A percentile compares a stretch with the other conserved stretches of the same genome.
These are phyloP conservation scores for Avena insularis DNA, from an alignment of 176 grass and related monocot genomes.

Conservation along the genomic window DNA sequence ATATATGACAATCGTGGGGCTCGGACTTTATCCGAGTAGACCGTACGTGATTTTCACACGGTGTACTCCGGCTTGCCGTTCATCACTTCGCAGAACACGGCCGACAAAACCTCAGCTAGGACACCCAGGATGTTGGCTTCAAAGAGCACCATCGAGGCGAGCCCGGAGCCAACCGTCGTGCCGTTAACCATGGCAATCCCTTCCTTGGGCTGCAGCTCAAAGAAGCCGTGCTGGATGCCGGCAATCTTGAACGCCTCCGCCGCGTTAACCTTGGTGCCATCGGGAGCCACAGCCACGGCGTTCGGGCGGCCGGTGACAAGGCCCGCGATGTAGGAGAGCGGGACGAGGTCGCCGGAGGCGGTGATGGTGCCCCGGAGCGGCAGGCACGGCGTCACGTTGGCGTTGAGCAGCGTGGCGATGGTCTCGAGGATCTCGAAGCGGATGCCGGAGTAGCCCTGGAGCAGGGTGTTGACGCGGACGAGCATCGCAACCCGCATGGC, in stretches of 20 bases:
- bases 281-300: slow-evolving; percentile 27
- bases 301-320: slow-evolving; percentile 73
- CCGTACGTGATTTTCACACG: no score
- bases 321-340: slow-evolving; percentile 78
- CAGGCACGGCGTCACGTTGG: slow-evolving; percentile 78
- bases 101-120: neutral
- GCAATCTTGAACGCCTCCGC: slow-evolving; percentile 62
- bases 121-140: neutral
- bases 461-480: slow-evolving; percentile 81
- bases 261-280: slow-evolving; percentile 47
- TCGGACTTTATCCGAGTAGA: no score
- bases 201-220: slow-evolving; percentile 85
- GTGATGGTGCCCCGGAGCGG: slow-evolving; percentile 86
- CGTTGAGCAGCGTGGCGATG: slow-evolving; percentile 67
- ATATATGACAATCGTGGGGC: no score
- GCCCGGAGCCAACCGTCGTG: slow-evolving; percentile 33
- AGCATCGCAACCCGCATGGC: slow-evolving; percentile 77
- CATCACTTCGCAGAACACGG: slow-evolving; percentile 75
- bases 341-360: slow-evolving; percentile 78
- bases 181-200: slow-evolving; percentile 88
- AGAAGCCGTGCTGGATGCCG: slow-evolving; percentile 59
- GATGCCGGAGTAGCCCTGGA: slow-evolving; percentile 88
- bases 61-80: slow-evolving; percentile 81
- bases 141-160: neutral
- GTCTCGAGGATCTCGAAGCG: slow-evolving; percentile 88